These are phyloP conservation scores for Nigrograna mackinnonii DNA, from an alignment of 2,329 filamentous ascomycete genomes.

Conservation along the genomic window DNA sequence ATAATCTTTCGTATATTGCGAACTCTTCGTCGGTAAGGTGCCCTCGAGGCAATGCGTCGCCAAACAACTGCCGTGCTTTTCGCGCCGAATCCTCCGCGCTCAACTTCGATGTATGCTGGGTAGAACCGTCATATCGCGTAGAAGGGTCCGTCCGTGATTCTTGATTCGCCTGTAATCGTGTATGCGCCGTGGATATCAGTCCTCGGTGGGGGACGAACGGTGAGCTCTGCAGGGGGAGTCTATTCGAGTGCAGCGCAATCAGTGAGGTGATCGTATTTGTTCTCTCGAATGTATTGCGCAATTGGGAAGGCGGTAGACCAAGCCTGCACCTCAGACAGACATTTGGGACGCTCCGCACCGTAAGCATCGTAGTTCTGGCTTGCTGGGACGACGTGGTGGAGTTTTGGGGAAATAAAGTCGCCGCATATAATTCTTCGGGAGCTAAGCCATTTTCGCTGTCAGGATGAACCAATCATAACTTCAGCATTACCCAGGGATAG, in stretches of 20 bases:
- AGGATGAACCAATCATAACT: constrained; percentile 23
- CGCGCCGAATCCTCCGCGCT: constrained; percentile 67
- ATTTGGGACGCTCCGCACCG: constrained; percentile 28
- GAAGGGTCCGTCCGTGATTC: constrained; percentile 4
- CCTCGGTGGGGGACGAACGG: constrained; percentile 23
- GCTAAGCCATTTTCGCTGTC: constrained; percentile 19
- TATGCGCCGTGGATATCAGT: constrained; percentile 21
- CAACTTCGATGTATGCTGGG: too few species aligned
- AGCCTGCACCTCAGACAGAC: constrained; percentile 38
- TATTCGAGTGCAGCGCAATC: constrained; percentile 15
- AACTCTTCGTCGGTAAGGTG: constrained; percentile 73
- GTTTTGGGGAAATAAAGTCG: constrained; percentile 29
- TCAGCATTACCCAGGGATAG: constrained; percentile 4
- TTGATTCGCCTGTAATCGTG: constrained; percentile 14
- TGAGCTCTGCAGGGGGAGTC: constrained; percentile 6
- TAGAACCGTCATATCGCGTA: constrained; percentile 6
- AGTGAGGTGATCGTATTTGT: too few species aligned
- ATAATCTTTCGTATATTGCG: constrained; percentile 76
- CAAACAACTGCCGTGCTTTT: constrained; percentile 73
- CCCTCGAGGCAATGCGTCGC: constrained; percentile 73
- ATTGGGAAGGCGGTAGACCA: constrained; percentile 25
- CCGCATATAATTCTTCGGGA: constrained; percentile 18
- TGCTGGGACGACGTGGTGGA: constrained; percentile 1
- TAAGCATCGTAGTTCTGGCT: constrained; percentile 28
- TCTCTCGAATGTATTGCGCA: too few species aligned